A percentile compares a stretch with the other conserved stretches of the same genome.
These are phyloP conservation scores for Zygotorulaspora mrakii DNA, from an alignment of 1,139 yeast genomes.

Conservation along the genomic window DNA sequence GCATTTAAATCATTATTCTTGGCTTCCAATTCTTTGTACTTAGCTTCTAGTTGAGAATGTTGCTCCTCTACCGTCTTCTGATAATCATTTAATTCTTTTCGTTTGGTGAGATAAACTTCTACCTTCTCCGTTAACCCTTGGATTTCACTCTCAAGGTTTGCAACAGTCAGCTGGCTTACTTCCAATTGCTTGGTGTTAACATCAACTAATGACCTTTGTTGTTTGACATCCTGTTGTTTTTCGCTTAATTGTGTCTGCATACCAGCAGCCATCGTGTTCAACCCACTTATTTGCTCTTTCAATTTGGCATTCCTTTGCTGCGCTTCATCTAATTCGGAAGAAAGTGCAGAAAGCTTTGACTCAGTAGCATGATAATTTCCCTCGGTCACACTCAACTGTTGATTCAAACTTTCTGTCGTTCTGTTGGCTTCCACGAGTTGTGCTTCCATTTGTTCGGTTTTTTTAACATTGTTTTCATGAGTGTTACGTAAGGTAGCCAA, in stretches of 20 bases:
- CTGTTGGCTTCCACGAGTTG: constrained; percentile 55
- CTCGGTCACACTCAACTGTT: constrained; percentile 75
- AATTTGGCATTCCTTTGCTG: constrained; percentile 62
- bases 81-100: constrained; percentile 41
- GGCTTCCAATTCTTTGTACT: constrained; percentile 31
- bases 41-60: constrained; percentile 41
- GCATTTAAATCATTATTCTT: constrained; percentile 27
- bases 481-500: constrained; percentile 61
- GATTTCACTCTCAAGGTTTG: constrained; percentile 47
- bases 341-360: constrained; percentile 59
- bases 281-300: constrained; percentile 61
- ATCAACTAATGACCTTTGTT: constrained; percentile 58
- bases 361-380: constrained; percentile 76
- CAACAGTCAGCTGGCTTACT: constrained; percentile 48
- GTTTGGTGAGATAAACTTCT: constrained; percentile 30
- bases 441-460: constrained; percentile 65
- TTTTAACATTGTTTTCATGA: constrained; percentile 76
- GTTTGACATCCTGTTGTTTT: constrained; percentile 51
- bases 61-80: constrained; percentile 37
- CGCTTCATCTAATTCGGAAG: constrained; percentile 56
- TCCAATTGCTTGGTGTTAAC: constrained; percentile 69
- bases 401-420: constrained; percentile 69
- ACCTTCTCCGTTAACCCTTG: constrained; percentile 40
- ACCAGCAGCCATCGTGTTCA: constrained; percentile 64
- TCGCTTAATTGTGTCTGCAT: constrained; percentile 54